These are phyloP conservation scores for Aspergillus fumigatiaffinis DNA, from an alignment of 2,329 filamentous ascomycete species.

Conservation along the genomic window DNA sequence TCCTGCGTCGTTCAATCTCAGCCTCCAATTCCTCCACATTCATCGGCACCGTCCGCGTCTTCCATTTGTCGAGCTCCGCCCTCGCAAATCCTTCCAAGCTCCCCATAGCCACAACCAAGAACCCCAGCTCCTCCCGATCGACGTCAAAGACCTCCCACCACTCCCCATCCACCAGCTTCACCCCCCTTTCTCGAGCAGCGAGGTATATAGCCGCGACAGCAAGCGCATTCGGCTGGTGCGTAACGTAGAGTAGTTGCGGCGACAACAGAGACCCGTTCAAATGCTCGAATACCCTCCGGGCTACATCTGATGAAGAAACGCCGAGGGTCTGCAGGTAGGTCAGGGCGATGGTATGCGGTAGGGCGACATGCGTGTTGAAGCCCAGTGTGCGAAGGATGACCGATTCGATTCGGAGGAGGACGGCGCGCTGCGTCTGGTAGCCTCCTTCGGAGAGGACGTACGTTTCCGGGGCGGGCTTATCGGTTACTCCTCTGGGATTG, in stretches of 20 bases:
- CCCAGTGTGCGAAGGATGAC: slow-evolving; percentile 70
- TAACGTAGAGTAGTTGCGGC: slow-evolving; percentile 84
- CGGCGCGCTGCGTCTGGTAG: slow-evolving; percentile 62
- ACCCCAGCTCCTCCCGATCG: slow-evolving; percentile 89
- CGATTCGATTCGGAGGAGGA: slow-evolving; percentile 70
- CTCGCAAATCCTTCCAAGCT: slow-evolving; percentile 70
- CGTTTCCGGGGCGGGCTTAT: slow-evolving; percentile 44
- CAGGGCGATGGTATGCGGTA: slow-evolving; percentile 81
- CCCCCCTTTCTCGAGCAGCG: slow-evolving; percentile 71
- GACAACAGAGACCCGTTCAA: slow-evolving; percentile 84
- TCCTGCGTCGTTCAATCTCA: slow-evolving; percentile 55
- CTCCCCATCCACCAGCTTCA: slow-evolving; percentile 74
- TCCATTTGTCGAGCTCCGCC: slow-evolving; percentile 56
- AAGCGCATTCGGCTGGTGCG: slow-evolving; percentile 81
- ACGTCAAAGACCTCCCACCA: slow-evolving; percentile 99
- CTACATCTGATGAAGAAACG: slow-evolving; percentile 57
- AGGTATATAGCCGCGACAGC: slow-evolving; percentile 88
- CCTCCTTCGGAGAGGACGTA: slow-evolving; percentile 71
- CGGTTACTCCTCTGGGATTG: slow-evolving; percentile 24
- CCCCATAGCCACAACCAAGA: slow-evolving; percentile 78
- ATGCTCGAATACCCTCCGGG: slow-evolving; percentile 66
- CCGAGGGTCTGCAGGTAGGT: slow-evolving; percentile 91
- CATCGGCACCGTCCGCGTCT: slow-evolving; percentile 53
- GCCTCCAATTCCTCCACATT: slow-evolving; percentile 55
- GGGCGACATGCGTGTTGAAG: slow-evolving; percentile 78